Evolutionary conservation across 805 yeast genomes (phyloP), one percentile per base, ranked within the genome.

Genomic region (Metschnikowia lachancei): DNA sequence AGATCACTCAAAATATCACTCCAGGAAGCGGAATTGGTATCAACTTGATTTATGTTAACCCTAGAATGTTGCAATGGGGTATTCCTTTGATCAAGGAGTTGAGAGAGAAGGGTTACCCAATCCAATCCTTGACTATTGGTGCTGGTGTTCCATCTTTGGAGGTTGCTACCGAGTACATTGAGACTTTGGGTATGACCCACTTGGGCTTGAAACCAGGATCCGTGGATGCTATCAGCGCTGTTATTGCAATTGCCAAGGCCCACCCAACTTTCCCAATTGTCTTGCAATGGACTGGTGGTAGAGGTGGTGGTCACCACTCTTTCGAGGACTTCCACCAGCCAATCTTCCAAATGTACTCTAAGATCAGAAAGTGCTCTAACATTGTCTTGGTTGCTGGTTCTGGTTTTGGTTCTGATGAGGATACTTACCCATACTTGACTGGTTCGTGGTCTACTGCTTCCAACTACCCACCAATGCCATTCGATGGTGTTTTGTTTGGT

Each of bases 231-330:
- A 89, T 94, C 62, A 76, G 82, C 55, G 92, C 87, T 67, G 87
- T 83, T 57, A 83, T 94, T 59, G 72, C 85, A 51, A 94, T 94
- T 64, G 99, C 99, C 45, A 88, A 87, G 64, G 91, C 95, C 41
- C 95, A 91, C 72, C 99, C 99, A 56, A 74, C 68, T 53, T 94
- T 94, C 91, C 99, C 99, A 54, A 89, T 94, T 62, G 92, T 94
- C 46, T 74, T 94, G 60, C 99, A 94, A 77, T 94, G 99, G 99
- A 94, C 99, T 50, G 99, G 98, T 80, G 99, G 99, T 70, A 91
- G 99, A 80, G 99, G 97, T 75, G 99, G 99, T 80, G 99, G 99
- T 64, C 99, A 94, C 69, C 99, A 94, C 71, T 92, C 98, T 41
- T 94, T 83, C 64, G 99, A 94, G 78, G 99, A 94, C 74, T 90